Percentiles rank a stretch among this genome's conserved stretches.
Evolutionary conservation across 805 yeast species (phyloP).

Genomic region (Yarrowia keelungensis): DNA sequence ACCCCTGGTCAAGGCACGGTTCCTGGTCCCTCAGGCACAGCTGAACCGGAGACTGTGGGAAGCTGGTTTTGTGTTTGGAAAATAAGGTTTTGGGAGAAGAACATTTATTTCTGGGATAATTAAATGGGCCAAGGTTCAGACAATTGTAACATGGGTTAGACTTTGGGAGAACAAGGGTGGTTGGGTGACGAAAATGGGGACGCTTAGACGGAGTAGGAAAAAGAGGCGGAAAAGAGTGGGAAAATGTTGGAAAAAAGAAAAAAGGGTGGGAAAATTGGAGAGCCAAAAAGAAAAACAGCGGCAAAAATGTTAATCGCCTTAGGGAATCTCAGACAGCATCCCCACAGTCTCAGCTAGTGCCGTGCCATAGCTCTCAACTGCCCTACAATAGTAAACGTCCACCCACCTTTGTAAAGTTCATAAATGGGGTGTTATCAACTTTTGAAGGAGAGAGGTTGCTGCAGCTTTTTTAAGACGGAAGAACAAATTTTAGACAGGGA

Average conservation of each 20-base stretch:
- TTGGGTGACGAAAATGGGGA: no score
- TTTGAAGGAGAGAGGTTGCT: background rate
- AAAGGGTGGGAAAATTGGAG: background rate
- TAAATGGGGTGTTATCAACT: slow-evolving; percentile 11
- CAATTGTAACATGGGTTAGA: slow-evolving; percentile 2
- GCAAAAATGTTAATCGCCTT: background rate
- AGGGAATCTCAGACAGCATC: no score
- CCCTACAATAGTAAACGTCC: no score
- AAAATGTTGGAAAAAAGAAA: background rate
- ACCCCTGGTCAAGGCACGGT: slow-evolving; percentile 24
- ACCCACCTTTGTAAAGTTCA: slow-evolving; percentile 14
- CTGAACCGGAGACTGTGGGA: background rate
- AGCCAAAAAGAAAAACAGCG: background rate
- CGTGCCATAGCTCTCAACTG: no score
- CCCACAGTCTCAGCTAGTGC: no score
- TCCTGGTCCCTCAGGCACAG: slow-evolving; percentile 33
- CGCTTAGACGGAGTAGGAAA: no score
- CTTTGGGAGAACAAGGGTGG: background rate
- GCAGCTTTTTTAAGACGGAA: background rate
- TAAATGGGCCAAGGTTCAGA: background rate
- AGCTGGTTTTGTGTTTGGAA: background rate
- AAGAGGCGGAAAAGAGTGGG: no score
- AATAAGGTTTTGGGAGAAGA: no score
- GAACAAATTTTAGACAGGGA: background rate
- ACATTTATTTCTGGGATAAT: no score